Base-by-base conservation (phyloP, 345 rosid genomes). In the Corchorus capsularis region DNA sequence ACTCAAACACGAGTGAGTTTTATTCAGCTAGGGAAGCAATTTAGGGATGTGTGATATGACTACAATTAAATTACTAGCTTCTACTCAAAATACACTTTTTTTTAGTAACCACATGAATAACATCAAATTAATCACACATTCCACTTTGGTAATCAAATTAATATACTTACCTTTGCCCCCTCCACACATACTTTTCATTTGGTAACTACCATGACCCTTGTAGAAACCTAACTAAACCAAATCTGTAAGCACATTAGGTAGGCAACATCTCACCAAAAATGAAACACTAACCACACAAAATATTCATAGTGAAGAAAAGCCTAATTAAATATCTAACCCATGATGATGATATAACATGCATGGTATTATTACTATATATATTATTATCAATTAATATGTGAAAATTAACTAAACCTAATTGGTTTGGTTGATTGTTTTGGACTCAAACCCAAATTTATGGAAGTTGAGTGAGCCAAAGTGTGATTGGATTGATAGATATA, bases 151-250 rank as follows among this genome's bases (percentile, higher is more conserved):
- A 17, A 34, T 10, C 71, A 5, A 32, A 46, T 46, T 19, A 8
- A 19, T 19, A 66, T 67, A 67, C 27, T 68, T 13, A 6, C 22
- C 49, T 68, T 68, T 39, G 43, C 43, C 43, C 19, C 34, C 6
- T 69, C 22, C 60, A 35, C 32, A 41, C 55, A 72, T 72, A 45
- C 56, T 74, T 80, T 53, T 53, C 74, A 62, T 74, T 80, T 53
- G 52, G 63, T 52, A 85, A 76, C 82, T 67, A 74, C 59, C 73
- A 41, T 69, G 45, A 64, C 70, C 70, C 60, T 68, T 32, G 37
- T 56, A 47, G 46, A 66, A 66, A 65, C 80, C 83, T 61, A 82
- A 80, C 74, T 9, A 64, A 78, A 56, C 79, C 81, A 71, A 63
- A 39, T 70, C 45, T 64, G n/a, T 73, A 76, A 32, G 65, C 73